These are phyloP conservation scores for Hypoxylon sp. DNA, from an alignment of 2,329 filamentous ascomycete species.

Conservation along the genomic window DNA sequence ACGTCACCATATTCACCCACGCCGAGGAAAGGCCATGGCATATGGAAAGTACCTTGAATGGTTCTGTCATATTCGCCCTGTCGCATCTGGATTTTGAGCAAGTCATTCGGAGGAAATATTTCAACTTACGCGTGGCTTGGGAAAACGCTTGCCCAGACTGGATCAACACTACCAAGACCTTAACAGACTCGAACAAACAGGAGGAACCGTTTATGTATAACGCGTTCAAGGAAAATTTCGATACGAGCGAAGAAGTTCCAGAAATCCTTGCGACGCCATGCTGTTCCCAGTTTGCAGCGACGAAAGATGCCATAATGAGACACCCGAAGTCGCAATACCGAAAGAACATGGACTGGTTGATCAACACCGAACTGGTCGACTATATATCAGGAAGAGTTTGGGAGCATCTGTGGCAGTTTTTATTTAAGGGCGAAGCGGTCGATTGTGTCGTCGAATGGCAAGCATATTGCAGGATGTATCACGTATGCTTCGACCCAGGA, in stretches of 20 bases:
- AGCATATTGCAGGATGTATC: conserved; percentile 47
- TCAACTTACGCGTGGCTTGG: conserved; percentile 65
- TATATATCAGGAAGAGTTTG: conserved; percentile 47
- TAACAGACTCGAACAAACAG: conserved; percentile 36
- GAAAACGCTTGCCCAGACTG: conserved; percentile 63
- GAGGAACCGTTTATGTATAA: conserved; percentile 45
- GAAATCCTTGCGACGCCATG: conserved; percentile 47
- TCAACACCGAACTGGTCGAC: conserved; percentile 43
- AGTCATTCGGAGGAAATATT: conserved; percentile 59
- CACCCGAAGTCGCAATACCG: conserved; percentile 45
- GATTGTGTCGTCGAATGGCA: conserved; percentile 55
- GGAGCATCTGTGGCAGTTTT: conserved; percentile 49
- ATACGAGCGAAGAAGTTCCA: conserved; percentile 40
- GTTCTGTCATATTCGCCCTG: conserved; percentile 46
- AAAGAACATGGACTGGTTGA: conserved; percentile 44
- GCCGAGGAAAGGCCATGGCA: conserved; percentile 59
- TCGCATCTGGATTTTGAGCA: conserved; percentile 46
- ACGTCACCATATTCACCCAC: conserved; percentile 69
- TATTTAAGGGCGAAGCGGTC: conserved; percentile 48
- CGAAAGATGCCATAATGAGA: conserved; percentile 43
- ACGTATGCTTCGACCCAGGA: conserved; percentile 45
- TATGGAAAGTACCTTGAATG: conserved; percentile 47
- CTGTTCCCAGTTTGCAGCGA: conserved; percentile 50
- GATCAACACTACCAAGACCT: conserved; percentile 51
- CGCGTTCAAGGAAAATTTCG: conserved; percentile 45